Conservation (phyloP, 257 asterid genomes). For the Salvia splendens region DNA sequence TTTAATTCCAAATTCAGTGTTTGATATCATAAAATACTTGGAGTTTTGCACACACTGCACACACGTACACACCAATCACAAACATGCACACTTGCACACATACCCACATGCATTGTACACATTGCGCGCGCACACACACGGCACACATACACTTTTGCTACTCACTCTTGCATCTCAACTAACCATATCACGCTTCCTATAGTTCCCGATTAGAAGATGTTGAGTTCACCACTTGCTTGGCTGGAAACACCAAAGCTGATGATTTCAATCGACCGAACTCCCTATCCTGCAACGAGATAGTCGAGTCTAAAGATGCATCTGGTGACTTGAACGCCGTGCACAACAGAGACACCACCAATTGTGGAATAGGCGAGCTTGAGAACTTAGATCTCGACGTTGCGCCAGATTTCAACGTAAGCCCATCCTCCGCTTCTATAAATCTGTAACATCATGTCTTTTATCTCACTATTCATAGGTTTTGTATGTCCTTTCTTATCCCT, state of each 20-base stretch:
- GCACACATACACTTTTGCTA: too few species aligned
- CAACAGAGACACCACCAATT: conserved; percentile 34
- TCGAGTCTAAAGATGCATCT: conserved; percentile 30
- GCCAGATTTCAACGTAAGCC: conserved; percentile 59
- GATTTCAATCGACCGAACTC: conserved; percentile 33
- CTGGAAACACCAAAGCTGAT: conserved; percentile 43
- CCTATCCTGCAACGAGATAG: conserved; percentile 48
- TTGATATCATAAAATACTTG: too few species aligned
- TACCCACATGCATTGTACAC: too few species aligned
- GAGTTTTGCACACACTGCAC: too few species aligned
- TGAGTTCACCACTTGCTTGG: conserved; percentile 41
- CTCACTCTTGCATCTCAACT: conserved; percentile 28
- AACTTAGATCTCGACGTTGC: conserved; percentile 63
- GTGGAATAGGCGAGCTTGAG: conserved; percentile 56
- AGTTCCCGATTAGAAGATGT: conserved; percentile 43
- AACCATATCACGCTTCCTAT: conserved; percentile 23
- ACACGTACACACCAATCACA: too few species aligned
- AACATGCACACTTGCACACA: too few species aligned
- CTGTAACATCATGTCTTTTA: neutral
- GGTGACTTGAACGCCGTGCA: conserved; percentile 25
- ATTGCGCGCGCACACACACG: too few species aligned
- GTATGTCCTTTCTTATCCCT: neutral
- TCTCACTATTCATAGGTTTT: conserved; percentile 5
- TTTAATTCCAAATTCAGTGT: too few species aligned
- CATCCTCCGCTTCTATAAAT: neutral